phyloP scores from a whole-genome alignment of 345 rosid genomes.

The Eucalyptus sp. region DNA sequence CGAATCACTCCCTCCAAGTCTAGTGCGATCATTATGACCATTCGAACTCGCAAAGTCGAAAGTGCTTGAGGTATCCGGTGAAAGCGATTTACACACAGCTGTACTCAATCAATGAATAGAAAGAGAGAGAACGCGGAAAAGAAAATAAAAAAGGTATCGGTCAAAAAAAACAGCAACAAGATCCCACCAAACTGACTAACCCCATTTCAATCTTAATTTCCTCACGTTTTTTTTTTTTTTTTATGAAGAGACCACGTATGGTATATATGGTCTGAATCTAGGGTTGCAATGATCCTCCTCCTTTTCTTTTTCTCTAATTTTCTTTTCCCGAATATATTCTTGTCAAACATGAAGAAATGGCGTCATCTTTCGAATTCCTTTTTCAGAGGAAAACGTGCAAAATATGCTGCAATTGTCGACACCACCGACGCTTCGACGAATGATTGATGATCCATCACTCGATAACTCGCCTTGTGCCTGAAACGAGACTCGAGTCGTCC shows the following conservation, averaged over 20 bases:
- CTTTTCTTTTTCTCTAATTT: background rate
- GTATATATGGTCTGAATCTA: background rate
- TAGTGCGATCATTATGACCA: background rate
- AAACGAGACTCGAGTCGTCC: background rate
- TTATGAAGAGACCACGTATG: background rate
- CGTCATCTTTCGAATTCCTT: background rate
- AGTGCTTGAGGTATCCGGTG: background rate
- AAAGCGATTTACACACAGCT: background rate
- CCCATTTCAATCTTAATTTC: background rate
- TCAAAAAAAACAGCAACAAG: background rate
- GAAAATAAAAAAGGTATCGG: background rate
- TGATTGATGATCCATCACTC: background rate
- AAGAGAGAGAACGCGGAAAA: background rate
- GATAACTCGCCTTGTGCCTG: background rate
- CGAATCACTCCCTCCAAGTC: background rate
- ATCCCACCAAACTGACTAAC: background rate
- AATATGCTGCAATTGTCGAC: background rate
- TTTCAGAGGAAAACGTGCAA: background rate
- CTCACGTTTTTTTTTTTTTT: background rate
- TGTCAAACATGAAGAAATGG: background rate
- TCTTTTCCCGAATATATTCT: background rate
- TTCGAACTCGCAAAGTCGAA: background rate
- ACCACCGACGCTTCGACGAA: background rate
- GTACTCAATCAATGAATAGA: background rate
- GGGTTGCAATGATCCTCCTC: background rate